Evolutionary conservation across 1,284 basidiomycete genomes (phyloP), one percentile per base, ranked within the genome.

Genomic region (Phlebopus sp.): DNA sequence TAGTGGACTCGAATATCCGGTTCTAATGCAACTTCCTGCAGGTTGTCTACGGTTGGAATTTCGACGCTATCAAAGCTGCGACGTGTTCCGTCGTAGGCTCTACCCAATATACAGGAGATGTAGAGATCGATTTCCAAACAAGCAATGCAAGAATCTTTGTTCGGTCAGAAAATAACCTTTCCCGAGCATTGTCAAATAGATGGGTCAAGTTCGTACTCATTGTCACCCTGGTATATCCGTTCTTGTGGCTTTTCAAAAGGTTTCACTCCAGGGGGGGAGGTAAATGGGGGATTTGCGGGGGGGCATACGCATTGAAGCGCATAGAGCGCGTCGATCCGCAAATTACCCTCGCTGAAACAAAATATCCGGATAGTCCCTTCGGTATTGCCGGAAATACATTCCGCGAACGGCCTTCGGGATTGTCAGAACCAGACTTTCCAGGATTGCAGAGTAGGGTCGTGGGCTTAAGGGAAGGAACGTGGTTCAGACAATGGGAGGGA

Each of bases 401-500:
- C 62, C 40, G 5, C 18, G 43, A 29, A 32, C 50, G 50, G 13
- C n/a, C 44, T 15, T 54, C 56, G 10, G 56, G 47, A 42, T 52
- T 48, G 15, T 15, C 37, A 36, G 23, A 18, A 18, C 66, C 62
- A 5, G 55, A 60, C 27, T 25, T 25, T 25, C 25, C 5, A 8
- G 25, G 8, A 25, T 68, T 70, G 5, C 57, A 51, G 9, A 69
- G 65, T 18, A 68, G 62, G 49, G 58, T 81, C 5, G 58, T 77
- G 2, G 89, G 89, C 1, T 57, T 79, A 48, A 74, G 74, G 50
- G 90, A 91, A 65, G 84, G 82, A 5, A 77, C 84, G 54, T 92
- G 87, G 87, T 86, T 89, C 65, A 76, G 76, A 59, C 72, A 73
- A 43, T 91, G 89, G 87, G 84, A 90, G 56, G 73, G 73, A 31